phyloP scores from a whole-genome alignment of 192 early-diverging fungal species.

The Phycomyces blakesleeanus region DNA sequence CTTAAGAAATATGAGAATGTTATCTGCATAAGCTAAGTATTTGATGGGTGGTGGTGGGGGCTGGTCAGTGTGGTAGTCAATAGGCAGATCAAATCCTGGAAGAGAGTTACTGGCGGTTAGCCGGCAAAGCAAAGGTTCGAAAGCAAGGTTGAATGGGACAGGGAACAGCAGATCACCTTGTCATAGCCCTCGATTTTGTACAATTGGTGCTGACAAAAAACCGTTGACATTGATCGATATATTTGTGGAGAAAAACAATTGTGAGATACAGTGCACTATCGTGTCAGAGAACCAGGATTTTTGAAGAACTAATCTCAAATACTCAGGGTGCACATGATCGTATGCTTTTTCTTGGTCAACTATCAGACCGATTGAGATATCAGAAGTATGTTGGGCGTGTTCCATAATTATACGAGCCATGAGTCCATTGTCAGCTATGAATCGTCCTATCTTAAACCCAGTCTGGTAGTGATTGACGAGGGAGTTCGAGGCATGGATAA shows the following conservation, averaged over 20 bases:
- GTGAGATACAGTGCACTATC: background rate
- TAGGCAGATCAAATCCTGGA: background rate
- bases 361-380: conserved; percentile 1
- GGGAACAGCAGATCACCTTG: conserved; percentile 32
- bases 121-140: conserved; percentile 22
- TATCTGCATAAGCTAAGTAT: conserved; percentile 13
- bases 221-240: conserved; percentile 24
- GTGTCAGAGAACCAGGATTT: conserved; percentile 2
- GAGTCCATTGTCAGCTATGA: conserved; percentile 19
- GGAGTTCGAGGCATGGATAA: background rate
- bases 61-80: background rate
- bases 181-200: conserved; percentile 17
- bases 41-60: background rate
- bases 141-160: conserved; percentile 21
- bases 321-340: conserved; percentile 14
- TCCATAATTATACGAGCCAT: background rate
- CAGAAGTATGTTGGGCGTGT: background rate
- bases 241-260: conserved; percentile 3
- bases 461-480: conserved; percentile 23
- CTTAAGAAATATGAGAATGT: conserved; percentile 3
- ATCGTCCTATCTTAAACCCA: conserved; percentile 6
- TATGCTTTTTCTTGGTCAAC: conserved; percentile 24
- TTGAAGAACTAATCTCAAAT: background rate
- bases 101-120: background rate
- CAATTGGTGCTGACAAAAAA: background rate